Percentiles rank a stretch among this genome's conserved stretches.
These are phyloP conservation scores for Cunninghamia lanceolata DNA, from an alignment of 75 land plant species.

Conservation along the genomic window DNA sequence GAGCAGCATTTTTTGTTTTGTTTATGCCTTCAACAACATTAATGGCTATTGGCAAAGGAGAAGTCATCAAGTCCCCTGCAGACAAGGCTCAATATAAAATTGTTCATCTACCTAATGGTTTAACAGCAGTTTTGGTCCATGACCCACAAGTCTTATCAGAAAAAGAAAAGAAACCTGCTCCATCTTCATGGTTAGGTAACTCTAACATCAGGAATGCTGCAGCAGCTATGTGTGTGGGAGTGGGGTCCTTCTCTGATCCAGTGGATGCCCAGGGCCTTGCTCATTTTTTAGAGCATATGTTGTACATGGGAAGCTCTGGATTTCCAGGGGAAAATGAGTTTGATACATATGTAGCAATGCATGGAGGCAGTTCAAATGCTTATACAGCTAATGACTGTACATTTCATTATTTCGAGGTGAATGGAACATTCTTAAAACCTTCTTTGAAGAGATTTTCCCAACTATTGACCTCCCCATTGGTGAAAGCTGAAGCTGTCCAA, in stretches of 20 bases:
- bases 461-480: slow-evolving; percentile 83
- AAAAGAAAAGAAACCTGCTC: neutral
- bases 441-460: slow-evolving; percentile 73
- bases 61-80: slow-evolving; percentile 54
- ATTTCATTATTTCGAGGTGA: slow-evolving; percentile 87
- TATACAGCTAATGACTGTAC: slow-evolving; percentile 75
- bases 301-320: slow-evolving; percentile 39
- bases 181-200: neutral
- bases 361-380: slow-evolving; percentile 96
- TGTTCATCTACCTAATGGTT: slow-evolving; percentile 56
- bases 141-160: slow-evolving; percentile 58
- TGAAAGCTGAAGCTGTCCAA: slow-evolving; percentile 88
- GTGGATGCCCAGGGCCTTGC: slow-evolving; percentile 36
- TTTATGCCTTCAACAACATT: neutral
- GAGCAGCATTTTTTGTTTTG: too few species aligned
- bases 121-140: slow-evolving; percentile 66
- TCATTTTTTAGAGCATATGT: slow-evolving; percentile 45
- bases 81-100: slow-evolving; percentile 52
- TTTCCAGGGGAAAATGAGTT: slow-evolving; percentile 58
- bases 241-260: slow-evolving; percentile 39
- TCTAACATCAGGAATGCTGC: slow-evolving; percentile 20
- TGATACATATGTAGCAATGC: slow-evolving; percentile 86
- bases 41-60: neutral
- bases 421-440: slow-evolving; percentile 10
- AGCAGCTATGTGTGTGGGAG: slow-evolving; percentile 43